These are phyloP conservation scores for Fraxinus latifolia DNA, from an alignment of 305 asterid genomes.

Conservation along the genomic window DNA sequence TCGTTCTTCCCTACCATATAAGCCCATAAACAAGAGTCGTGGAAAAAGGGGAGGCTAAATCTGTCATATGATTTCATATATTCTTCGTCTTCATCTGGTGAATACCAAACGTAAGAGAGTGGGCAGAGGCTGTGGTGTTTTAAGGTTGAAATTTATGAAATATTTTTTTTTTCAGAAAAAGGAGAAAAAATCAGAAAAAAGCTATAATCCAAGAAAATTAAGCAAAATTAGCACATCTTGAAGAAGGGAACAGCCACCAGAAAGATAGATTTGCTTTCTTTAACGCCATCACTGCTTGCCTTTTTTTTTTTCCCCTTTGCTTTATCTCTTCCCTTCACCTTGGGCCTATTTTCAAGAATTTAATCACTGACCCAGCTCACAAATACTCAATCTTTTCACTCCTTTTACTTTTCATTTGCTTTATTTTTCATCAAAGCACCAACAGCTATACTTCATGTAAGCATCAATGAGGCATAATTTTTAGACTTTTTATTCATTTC, in stretches of 20 bases:
- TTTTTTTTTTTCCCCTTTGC: slow-evolving; percentile 16
- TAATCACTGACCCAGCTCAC: slow-evolving; percentile 55
- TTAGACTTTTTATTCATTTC: slow-evolving; percentile 21
- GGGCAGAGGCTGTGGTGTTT: not conserved
- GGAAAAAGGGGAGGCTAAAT: slow-evolving; percentile 4
- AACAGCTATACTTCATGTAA: slow-evolving; percentile 34
- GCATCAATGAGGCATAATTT: slow-evolving; percentile 30
- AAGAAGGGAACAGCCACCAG: slow-evolving; percentile 41
- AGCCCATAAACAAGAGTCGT: not conserved
- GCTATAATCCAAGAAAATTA: slow-evolving; percentile 22
- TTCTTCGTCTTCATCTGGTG: slow-evolving; percentile 12
- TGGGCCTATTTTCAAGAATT: slow-evolving; percentile 44
- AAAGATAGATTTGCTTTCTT: slow-evolving; percentile 36
- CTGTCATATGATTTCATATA: slow-evolving; percentile 1
- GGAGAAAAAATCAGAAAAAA: not conserved
- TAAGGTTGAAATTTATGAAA: slow-evolving; percentile 15
- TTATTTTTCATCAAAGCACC: slow-evolving; percentile 22
- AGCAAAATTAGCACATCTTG: slow-evolving; percentile 17
- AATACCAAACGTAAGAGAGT: slow-evolving; percentile 18
- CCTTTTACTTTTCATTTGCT: slow-evolving; percentile 18
- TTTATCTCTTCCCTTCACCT: slow-evolving; percentile 21
- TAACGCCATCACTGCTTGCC: slow-evolving; percentile 25
- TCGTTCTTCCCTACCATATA: not conserved
- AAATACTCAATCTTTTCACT: slow-evolving; percentile 35
- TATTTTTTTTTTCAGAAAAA: not conserved